Base-by-base conservation (phyloP, 2,329 filamentous ascomycete species). In the Stagonosporopsis tanaceti region DNA sequence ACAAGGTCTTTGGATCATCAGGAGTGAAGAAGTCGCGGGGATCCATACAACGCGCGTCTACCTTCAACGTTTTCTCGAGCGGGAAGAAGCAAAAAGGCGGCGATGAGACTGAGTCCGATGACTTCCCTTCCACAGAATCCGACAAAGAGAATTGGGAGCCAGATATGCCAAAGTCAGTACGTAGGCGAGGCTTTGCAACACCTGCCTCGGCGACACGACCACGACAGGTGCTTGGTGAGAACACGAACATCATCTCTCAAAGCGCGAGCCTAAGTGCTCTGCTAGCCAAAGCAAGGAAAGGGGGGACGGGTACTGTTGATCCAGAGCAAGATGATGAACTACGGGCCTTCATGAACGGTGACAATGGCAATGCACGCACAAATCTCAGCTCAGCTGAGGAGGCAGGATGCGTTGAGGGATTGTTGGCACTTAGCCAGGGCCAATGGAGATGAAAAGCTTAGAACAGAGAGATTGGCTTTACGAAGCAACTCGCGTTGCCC, bases 71-170 rank as follows among this genome's bases (percentile, higher is more conserved):
- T 25, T 65, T 77, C n/a, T 73, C 71, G 27, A 67, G 65, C 22
- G 71, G 69, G 15, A 61, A 67, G 32, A 64, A 58, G 45, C 62
- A 69, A 39, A 67, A 68, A 42, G 57, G 59, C 38, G 62, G 59
- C 2, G 62, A 65, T 14, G 62, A 65, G 22, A 72, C 70, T 60
- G 79, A 81, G 65, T 76, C 77, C 35, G 79, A 83, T 24, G 78
- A 81, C 76, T 80, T 76, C 66, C 80, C 67, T 72, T 85, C 85
- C 78, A 74, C 87, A 46, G 93, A 97, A 69, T 97, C 92, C 1
- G 94, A 98, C 75, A 98, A 98, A 78, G 94, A 98, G 79, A 98
- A 98, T 72, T 96, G 92, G 86, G 77, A 84, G 38, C 84, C 84
- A n/a, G 66, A 75, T 15, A 63, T 71, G 47, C 58, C 65, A 14